Conservation (phyloP, 2,329 filamentous ascomycete genomes). For the Phialocephala sp. region DNA sequence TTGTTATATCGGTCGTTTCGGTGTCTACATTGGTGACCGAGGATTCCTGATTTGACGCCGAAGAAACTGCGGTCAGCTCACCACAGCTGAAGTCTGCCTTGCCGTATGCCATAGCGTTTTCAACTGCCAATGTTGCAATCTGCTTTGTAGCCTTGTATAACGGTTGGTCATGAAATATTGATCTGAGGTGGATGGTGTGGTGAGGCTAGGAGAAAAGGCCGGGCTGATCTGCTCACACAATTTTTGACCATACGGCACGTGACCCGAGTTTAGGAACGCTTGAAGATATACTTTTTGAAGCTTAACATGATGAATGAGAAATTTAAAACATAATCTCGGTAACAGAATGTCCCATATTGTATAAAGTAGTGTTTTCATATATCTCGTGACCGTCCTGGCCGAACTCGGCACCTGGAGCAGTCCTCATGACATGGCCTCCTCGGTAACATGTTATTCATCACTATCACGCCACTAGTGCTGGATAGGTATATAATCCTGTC, state of each 20-base stretch:
- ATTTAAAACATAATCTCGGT: too few species aligned
- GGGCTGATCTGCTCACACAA: neutral
- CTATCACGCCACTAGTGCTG: constrained; percentile 2
- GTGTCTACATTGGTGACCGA: neutral
- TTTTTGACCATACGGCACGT: neutral
- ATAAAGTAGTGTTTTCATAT: neutral
- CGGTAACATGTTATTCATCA: neutral
- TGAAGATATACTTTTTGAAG: too few species aligned
- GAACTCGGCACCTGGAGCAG: neutral
- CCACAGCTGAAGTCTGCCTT: neutral
- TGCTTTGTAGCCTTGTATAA: neutral
- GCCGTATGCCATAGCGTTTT: neutral
- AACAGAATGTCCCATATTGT: too few species aligned
- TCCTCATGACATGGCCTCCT: too few species aligned
- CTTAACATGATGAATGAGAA: too few species aligned
- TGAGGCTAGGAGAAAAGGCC: neutral
- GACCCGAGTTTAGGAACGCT: too few species aligned
- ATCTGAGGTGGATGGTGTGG: neutral
- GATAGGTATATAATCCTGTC: neutral
- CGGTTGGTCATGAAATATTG: neutral
- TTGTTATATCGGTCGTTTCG: neutral
- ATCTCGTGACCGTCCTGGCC: neutral
- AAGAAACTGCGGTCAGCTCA: neutral
- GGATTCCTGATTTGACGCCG: neutral
- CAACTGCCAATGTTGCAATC: too few species aligned